Conservation (phyloP, 768 basidiomycete species). For the Boletus pseudo-olivaceus region DNA sequence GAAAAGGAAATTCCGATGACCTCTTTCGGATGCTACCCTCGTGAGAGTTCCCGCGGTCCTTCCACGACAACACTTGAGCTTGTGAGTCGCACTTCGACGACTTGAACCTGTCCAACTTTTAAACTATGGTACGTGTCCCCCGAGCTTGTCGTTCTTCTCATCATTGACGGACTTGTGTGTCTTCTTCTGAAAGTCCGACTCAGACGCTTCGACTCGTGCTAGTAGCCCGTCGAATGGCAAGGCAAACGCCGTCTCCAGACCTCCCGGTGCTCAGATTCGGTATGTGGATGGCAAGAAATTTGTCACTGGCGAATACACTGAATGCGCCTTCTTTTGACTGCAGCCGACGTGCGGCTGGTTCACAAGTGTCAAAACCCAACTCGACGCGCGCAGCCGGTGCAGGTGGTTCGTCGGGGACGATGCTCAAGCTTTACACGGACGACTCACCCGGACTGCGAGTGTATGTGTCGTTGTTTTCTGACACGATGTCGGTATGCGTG, state of each 20-base stretch:
- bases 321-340: not conserved
- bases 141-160: not conserved
- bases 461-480: slow-evolving; percentile 56
- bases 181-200: slow-evolving; percentile 71
- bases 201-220: slow-evolving; percentile 54
- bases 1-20: slow-evolving; percentile 19
- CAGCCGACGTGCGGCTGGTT: slow-evolving; percentile 71
- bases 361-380: slow-evolving; percentile 71
- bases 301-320: not conserved
- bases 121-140: slow-evolving; percentile 32
- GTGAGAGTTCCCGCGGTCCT: slow-evolving; percentile 21
- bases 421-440: slow-evolving; percentile 98
- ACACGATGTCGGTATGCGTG: not conserved
- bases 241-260: slow-evolving; percentile 57
- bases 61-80: slow-evolving; percentile 20
- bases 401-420: slow-evolving; percentile 95
- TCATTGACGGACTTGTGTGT: not conserved
- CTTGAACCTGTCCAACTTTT: slow-evolving; percentile 6
- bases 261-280: slow-evolving; percentile 81
- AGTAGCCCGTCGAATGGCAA: slow-evolving; percentile 40
- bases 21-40: not conserved
- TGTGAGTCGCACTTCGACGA: not conserved
- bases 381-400: slow-evolving; percentile 89
- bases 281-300: slow-evolving; percentile 33
- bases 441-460: slow-evolving; percentile 96